A percentile compares a stretch with the other conserved stretches of the same genome.
Evolutionary conservation across 108 stramenopile genomes (phyloP).

Genomic region (Fistulifera pelliculosa): DNA sequence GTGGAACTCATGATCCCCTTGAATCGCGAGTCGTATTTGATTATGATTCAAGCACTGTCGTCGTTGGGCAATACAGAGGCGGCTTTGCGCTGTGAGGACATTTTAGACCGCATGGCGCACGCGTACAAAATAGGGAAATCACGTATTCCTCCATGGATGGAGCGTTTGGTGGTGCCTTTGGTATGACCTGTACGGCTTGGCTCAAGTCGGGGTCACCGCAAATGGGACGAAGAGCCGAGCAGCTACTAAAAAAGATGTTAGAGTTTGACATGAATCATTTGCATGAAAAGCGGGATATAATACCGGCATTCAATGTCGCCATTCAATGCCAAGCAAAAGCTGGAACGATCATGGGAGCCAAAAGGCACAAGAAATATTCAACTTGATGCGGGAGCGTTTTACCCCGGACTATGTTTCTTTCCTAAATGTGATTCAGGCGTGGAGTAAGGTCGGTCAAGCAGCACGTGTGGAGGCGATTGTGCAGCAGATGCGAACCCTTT

Average conservation of each 20-base stretch:
- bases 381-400: not conserved
- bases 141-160: not conserved
- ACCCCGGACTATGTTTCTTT: not conserved
- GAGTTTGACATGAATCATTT: not conserved
- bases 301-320: not conserved
- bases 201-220: not conserved
- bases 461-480: not conserved
- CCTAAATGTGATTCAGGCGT: not conserved
- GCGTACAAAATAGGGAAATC: not conserved
- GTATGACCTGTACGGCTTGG: not conserved
- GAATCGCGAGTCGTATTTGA: not conserved
- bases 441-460: not conserved
- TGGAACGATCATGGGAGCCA: not conserved
- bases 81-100: not conserved
- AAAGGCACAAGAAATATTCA: constrained; percentile 1
- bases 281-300: not conserved
- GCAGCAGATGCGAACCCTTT: not conserved
- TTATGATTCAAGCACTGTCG: not conserved
- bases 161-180: not conserved
- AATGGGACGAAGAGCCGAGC: not conserved
- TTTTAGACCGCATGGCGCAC: not conserved
- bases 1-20: not conserved
- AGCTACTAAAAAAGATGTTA: not conserved
- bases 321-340: not conserved
- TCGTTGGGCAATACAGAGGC: not conserved